Evolutionary conservation across 768 basidiomycete species (phyloP).

Genomic region (Hygrocybe punicea): DNA sequence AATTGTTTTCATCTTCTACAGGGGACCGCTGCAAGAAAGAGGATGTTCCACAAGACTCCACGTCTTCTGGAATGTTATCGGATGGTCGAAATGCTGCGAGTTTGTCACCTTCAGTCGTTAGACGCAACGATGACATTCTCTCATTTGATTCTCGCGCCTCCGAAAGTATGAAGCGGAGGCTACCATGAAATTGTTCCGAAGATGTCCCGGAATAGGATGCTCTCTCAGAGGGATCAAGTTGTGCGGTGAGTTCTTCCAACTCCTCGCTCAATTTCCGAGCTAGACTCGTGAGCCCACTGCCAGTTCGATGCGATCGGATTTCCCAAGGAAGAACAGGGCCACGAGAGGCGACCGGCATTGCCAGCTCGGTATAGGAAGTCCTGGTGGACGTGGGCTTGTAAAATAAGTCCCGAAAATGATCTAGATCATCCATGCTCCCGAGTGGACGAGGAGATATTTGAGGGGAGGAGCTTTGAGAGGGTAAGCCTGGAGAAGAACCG

Average conservation of each 20-base stretch:
- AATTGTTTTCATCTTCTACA: slow-evolving; percentile 43
- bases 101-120: slow-evolving; percentile 19
- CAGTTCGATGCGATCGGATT: slow-evolving; percentile 32
- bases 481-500: slow-evolving; percentile 11
- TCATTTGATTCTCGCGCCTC: slow-evolving; percentile 13
- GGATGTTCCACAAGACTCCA: slow-evolving; percentile 43
- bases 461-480: slow-evolving; percentile 36
- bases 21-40: slow-evolving; percentile 35
- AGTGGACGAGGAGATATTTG: slow-evolving; percentile 52
- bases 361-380: slow-evolving; percentile 14
- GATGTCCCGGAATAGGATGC: neutral
- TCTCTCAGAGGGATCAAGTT: neutral
- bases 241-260: slow-evolving; percentile 38
- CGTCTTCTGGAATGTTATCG: slow-evolving; percentile 48
- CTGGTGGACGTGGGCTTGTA: slow-evolving; percentile 46
- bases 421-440: slow-evolving; percentile 61
- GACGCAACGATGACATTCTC: slow-evolving; percentile 20
- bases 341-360: slow-evolving; percentile 27
- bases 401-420: slow-evolving; percentile 73
- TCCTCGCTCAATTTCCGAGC: slow-evolving; percentile 52
- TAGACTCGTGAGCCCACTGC: slow-evolving; percentile 47
- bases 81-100: slow-evolving; percentile 39
- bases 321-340: slow-evolving; percentile 35
- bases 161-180: slow-evolving; percentile 17
- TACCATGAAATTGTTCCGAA: neutral